Evolutionary conservation across 441 rosid genomes (phyloP).

Genomic region (Geranium incanum): DNA sequence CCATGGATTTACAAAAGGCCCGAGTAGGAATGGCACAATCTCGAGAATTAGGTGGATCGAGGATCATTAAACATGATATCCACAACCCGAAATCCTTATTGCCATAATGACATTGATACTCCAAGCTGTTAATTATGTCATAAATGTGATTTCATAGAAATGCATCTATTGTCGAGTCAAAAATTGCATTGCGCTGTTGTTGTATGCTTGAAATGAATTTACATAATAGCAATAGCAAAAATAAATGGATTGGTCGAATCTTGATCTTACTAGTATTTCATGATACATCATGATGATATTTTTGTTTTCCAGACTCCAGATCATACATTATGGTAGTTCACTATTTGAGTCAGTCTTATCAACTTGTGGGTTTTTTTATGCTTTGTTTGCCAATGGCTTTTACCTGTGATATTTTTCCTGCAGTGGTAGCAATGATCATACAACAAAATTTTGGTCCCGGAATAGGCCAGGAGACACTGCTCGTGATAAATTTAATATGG

Average conservation of each 20-base stretch:
- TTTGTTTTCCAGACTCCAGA: neutral
- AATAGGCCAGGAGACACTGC: conserved; percentile 91
- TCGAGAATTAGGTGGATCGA: too few relatives aligned
- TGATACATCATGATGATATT: neutral
- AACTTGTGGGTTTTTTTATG: conserved; percentile 9
- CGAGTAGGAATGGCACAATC: too few relatives aligned
- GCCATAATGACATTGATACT: neutral
- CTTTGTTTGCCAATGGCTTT: conserved; percentile 16
- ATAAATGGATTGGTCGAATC: neutral
- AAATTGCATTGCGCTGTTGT: neutral
- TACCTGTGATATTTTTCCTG: conserved; percentile 28
- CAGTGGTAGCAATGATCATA: conserved; percentile 96
- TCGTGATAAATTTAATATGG: conserved; percentile 66
- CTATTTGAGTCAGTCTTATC: conserved; percentile 15
- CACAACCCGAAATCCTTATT: neutral
- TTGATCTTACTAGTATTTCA: neutral
- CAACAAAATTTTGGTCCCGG: conserved; percentile 97
- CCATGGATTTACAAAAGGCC: too few relatives aligned
- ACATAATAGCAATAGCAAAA: neutral
- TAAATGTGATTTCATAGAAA: neutral
- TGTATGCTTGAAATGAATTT: neutral
- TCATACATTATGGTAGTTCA: neutral
- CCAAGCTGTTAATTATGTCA: neutral
- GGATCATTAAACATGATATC: neutral
- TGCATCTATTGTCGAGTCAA: neutral